A percentile compares a stretch with the other conserved stretches of the same genome.
Evolutionary conservation across 1,284 basidiomycete genomes (phyloP).

Genomic region (Ceratorhiza oryzae-sativae): DNA sequence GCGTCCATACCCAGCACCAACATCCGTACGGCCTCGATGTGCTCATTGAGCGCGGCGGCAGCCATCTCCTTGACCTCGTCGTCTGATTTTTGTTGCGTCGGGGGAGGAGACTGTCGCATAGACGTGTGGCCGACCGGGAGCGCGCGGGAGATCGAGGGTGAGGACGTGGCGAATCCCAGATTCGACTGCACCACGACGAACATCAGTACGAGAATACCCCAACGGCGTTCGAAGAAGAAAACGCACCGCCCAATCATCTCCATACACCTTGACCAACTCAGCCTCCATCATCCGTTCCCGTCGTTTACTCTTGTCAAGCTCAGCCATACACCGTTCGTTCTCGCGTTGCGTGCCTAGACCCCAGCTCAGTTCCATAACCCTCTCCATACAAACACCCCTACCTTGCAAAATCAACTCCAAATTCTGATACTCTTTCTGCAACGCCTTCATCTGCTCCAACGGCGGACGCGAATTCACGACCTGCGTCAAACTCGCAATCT

Average conservation of each 20-base stretch:
- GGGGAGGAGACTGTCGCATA: constrained; percentile 27
- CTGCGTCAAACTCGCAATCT: constrained; percentile 21
- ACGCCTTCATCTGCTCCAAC: constrained; percentile 39
- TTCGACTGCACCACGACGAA: not conserved
- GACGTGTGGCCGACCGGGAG: constrained; percentile 13
- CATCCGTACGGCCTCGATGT: constrained; percentile 41
- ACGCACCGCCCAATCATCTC: constrained; percentile 42
- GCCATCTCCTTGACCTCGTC: not conserved
- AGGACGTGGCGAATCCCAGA: constrained; percentile 7
- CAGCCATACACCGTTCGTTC: constrained; percentile 44
- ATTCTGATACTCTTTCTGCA: constrained; percentile 42
- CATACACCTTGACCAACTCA: constrained; percentile 40
- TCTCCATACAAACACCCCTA: not conserved
- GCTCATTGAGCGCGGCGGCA: constrained; percentile 17
- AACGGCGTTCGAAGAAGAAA: not conserved
- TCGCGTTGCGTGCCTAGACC: constrained; percentile 42
- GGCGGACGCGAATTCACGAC: constrained; percentile 39
- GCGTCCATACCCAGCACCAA: constrained; percentile 42
- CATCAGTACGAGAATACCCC: not conserved
- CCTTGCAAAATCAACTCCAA: constrained; percentile 41
- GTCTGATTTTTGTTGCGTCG: constrained; percentile 1
- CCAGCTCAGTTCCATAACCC: not conserved
- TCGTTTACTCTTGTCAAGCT: constrained; percentile 41
- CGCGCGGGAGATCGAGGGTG: constrained; percentile 26
- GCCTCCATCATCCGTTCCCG: constrained; percentile 41